Conservation (phyloP, 2,329 filamentous ascomycete genomes). For the Thermomyces lanuginosus region DNA sequence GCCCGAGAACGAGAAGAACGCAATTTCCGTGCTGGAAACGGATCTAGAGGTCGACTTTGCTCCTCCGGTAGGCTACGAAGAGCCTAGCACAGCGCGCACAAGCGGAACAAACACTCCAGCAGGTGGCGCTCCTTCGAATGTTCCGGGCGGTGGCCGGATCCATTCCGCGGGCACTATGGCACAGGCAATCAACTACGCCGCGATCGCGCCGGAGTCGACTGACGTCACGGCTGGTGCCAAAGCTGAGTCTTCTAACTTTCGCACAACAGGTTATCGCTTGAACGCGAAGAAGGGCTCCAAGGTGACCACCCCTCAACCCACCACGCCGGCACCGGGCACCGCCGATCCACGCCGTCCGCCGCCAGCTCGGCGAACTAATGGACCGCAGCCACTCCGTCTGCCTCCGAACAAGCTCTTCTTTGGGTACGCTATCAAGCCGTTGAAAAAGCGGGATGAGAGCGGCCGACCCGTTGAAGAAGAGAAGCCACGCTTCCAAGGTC, state of each 20-base stretch:
- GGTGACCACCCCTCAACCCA: conserved; percentile 52
- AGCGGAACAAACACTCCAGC: conserved; percentile 74
- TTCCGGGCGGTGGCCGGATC: conserved; percentile 61
- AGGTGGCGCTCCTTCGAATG: conserved; percentile 43
- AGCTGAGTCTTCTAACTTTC: conserved; percentile 59
- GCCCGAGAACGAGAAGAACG: conserved; percentile 65
- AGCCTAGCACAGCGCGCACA: conserved; percentile 49
- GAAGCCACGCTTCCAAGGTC: conserved; percentile 63
- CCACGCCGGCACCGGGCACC: conserved; percentile 50
- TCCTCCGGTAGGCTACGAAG: conserved; percentile 81
- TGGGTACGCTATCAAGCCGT: conserved; percentile 79
- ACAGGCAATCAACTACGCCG: conserved; percentile 88
- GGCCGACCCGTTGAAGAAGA: conserved; percentile 42
- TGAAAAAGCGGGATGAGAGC: conserved; percentile 60
- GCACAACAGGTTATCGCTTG: conserved; percentile 65
- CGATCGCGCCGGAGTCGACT: conserved; percentile 65
- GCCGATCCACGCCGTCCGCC: conserved; percentile 32
- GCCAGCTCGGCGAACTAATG: conserved; percentile 43
- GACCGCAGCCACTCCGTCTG: conserved; percentile 70
- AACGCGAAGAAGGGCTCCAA: conserved; percentile 69
- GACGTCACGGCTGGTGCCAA: conserved; percentile 46
- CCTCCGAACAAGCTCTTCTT: conserved; percentile 89
- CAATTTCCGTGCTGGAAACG: conserved; percentile 83
- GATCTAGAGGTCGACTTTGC: conserved; percentile 95
- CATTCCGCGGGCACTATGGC: conserved; percentile 89